Evolutionary conservation across 1,139 yeast species (phyloP).

Genomic region (Blastobotrys buckinghamii): DNA sequence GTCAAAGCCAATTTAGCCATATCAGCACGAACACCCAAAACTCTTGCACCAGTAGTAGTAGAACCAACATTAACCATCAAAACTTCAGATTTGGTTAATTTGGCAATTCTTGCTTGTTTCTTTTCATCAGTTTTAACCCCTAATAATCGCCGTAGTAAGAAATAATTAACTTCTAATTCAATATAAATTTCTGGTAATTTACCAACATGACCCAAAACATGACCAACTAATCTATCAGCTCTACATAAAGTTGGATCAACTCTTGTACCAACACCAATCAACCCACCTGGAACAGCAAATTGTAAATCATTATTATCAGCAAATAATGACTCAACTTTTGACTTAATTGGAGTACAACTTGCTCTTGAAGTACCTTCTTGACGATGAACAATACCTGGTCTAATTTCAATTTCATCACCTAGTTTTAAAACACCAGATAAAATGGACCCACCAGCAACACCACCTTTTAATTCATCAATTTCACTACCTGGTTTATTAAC

Average conservation of each 20-base stretch:
- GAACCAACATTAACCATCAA: slow-evolving; percentile 99
- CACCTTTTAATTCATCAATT: slow-evolving; percentile 95
- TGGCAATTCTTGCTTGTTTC: slow-evolving; percentile 94
- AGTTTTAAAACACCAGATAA: slow-evolving; percentile 93
- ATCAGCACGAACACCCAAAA: slow-evolving; percentile 96
- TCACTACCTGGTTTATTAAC: slow-evolving; percentile 99
- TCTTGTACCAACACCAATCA: slow-evolving; percentile 98
- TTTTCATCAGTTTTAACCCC: slow-evolving; percentile 99
- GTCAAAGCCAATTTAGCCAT: slow-evolving; percentile 97
- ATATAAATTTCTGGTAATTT: slow-evolving; percentile 93
- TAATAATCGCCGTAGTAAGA: slow-evolving; percentile 89
- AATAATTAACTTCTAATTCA: slow-evolving; percentile 95
- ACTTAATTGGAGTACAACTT: slow-evolving; percentile 93
- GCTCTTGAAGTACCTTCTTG: slow-evolving; percentile 77
- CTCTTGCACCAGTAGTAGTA: slow-evolving; percentile 99
- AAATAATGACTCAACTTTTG: slow-evolving; percentile 86
- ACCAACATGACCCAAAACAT: slow-evolving; percentile 97
- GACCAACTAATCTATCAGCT: slow-evolving; percentile 99
- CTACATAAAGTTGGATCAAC: slow-evolving; percentile 98
- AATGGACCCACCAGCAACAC: slow-evolving; percentile 99
- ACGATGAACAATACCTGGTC: slow-evolving; percentile 98
- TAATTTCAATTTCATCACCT: slow-evolving; percentile 97
- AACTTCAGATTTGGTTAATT: slow-evolving; percentile 90
- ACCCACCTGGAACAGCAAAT: slow-evolving; percentile 99
- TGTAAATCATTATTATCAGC: slow-evolving; percentile 98